Percentiles rank a stretch among this genome's conserved stretches.
Conservation (phyloP, 306 rosid genomes). For the Comarum palustre region DNA sequence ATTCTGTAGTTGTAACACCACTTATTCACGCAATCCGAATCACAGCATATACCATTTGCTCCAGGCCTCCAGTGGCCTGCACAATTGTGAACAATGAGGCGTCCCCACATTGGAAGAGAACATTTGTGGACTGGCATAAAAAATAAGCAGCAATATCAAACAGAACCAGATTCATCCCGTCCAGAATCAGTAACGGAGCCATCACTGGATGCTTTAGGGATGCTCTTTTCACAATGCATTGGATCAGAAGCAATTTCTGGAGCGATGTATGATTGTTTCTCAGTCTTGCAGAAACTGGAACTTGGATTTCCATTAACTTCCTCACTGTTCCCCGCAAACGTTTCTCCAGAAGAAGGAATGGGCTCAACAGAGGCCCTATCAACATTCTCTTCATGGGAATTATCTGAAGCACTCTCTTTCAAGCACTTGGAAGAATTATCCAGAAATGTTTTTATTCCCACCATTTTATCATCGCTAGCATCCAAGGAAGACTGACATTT, state of each 20-base stretch:
- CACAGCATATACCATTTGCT: slow-evolving; percentile 24
- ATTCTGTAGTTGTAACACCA: slow-evolving; percentile 29
- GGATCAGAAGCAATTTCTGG: slow-evolving; percentile 38
- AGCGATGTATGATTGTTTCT: slow-evolving; percentile 19
- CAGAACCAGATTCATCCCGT: slow-evolving; percentile 32
- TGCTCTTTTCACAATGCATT: slow-evolving; percentile 32
- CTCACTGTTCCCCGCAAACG: slow-evolving; percentile 28
- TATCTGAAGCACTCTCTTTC: slow-evolving; percentile 33
- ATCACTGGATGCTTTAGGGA: slow-evolving; percentile 35
- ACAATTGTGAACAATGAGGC: slow-evolving; percentile 38
- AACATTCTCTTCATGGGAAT: slow-evolving; percentile 28
- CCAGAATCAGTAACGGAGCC: slow-evolving; percentile 34
- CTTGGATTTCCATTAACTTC: slow-evolving; percentile 28
- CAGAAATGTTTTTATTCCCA: slow-evolving; percentile 22
- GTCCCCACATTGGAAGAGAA: slow-evolving; percentile 24
- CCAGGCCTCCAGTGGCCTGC: slow-evolving; percentile 34
- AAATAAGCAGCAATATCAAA: slow-evolving; percentile 28
- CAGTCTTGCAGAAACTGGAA: slow-evolving; percentile 29
- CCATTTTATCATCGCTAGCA: slow-evolving; percentile 22
- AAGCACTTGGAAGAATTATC: slow-evolving; percentile 26
- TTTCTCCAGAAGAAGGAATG: slow-evolving; percentile 31
- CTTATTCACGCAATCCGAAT: slow-evolving; percentile 40
- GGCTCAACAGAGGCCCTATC: slow-evolving; percentile 29
- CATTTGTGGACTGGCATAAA: slow-evolving; percentile 6
- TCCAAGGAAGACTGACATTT: slow-evolving; percentile 19